phyloP scores from a whole-genome alignment of 2,329 filamentous ascomycete species.

The Didymella pomorum region DNA sequence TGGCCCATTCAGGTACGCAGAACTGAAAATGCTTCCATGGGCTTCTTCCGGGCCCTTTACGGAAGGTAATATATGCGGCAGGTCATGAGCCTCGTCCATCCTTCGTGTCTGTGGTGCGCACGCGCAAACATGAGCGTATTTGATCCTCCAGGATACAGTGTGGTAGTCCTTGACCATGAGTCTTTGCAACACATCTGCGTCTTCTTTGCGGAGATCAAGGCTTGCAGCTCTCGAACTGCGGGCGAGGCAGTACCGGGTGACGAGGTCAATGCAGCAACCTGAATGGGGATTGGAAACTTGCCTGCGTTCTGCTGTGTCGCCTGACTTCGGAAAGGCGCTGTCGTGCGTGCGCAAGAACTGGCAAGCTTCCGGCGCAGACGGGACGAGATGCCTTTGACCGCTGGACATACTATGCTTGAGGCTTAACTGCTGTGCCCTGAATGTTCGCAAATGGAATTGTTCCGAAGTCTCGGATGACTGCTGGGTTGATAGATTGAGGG shows the following conservation, averaged over 20 bases:
- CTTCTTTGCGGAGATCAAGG: background rate
- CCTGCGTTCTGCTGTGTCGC: background rate
- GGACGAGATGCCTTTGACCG: slow-evolving; percentile 43
- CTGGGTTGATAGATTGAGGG: slow-evolving; percentile 22
- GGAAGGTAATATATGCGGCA: slow-evolving; percentile 30
- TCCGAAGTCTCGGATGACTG: slow-evolving; percentile 31
- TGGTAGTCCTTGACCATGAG: background rate
- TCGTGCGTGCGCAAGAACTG: slow-evolving; percentile 15
- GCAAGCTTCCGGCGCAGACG: slow-evolving; percentile 43
- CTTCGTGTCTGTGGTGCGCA: slow-evolving; percentile 10
- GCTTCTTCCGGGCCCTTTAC: slow-evolving; percentile 24
- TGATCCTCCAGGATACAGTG: background rate
- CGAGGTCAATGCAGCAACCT: background rate
- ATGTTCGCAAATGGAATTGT: slow-evolving; percentile 33
- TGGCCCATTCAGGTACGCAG: slow-evolving; percentile 22
- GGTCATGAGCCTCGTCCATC: slow-evolving; percentile 34
- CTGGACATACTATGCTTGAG: slow-evolving; percentile 31
- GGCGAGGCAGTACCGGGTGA: too few relatives aligned
- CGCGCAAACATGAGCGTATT: background rate
- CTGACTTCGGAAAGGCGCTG: slow-evolving; percentile 1
- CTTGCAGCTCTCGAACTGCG: background rate
- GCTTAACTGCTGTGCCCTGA: slow-evolving; percentile 29
- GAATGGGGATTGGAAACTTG: too few relatives aligned
- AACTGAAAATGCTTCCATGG: slow-evolving; percentile 35
- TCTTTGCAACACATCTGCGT: background rate